Percentiles rank a stretch among this genome's conserved stretches.
Evolutionary conservation across 805 yeast genomes (phyloP).

Genomic region (Candida khao-thaluensis): DNA sequence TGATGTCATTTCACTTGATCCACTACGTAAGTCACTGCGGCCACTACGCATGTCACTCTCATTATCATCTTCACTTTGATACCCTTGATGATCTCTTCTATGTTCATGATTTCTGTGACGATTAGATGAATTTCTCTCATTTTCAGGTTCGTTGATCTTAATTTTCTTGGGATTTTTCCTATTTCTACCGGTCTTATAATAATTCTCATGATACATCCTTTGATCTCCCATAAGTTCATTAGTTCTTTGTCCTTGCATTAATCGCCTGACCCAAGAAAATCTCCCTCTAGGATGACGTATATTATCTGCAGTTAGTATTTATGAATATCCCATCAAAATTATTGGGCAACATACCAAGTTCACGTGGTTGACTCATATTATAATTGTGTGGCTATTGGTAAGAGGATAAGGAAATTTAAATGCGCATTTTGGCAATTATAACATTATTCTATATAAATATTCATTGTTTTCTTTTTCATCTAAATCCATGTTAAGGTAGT

Average conservation of each 20-base stretch:
- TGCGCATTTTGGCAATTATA: not conserved
- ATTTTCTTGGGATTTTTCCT: not conserved
- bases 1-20: slow-evolving; percentile 19
- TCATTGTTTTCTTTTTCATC: too few relatives aligned
- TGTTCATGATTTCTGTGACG: not conserved
- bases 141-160: slow-evolving; percentile 3
- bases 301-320: slow-evolving; percentile 7
- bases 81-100: not conserved
- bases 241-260: slow-evolving; percentile 16
- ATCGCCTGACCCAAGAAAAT: slow-evolving; percentile 18
- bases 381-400: not conserved
- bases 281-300: slow-evolving; percentile 15
- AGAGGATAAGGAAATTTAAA: not conserved
- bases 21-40: slow-evolving; percentile 10
- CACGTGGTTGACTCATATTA: slow-evolving; percentile 6
- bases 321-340: not conserved
- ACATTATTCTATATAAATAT: too few relatives aligned
- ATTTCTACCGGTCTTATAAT: slow-evolving; percentile 2
- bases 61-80: slow-evolving; percentile 2
- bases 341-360: slow-evolving; percentile 4
- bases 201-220: slow-evolving; percentile 4
- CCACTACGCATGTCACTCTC: slow-evolving; percentile 9
- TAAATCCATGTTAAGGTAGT: too few relatives aligned
- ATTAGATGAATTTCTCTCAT: not conserved
- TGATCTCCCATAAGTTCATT: not conserved